These are phyloP conservation scores for Pseudoneurospora amorphoporcata DNA, from an alignment of 495 filamentous ascomycete species.

Conservation along the genomic window DNA sequence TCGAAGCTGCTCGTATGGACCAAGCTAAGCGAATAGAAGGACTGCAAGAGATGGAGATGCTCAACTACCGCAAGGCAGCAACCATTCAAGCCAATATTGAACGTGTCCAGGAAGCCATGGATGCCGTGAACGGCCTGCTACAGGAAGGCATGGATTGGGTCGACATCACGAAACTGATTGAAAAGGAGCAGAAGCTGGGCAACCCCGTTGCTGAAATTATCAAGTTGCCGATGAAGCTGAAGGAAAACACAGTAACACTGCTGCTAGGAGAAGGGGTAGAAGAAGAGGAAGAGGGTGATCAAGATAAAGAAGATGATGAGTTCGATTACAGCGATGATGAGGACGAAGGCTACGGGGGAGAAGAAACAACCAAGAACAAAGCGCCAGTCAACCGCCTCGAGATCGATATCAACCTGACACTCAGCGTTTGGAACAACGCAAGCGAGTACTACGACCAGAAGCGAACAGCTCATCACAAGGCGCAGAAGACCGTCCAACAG, in stretches of 20 bases:
- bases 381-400: constrained; percentile 41
- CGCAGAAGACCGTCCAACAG: constrained; percentile 73
- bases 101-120: constrained; percentile 82
- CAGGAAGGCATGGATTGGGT: constrained; percentile 96
- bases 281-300: constrained; percentile 45
- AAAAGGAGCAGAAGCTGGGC: constrained; percentile 65
- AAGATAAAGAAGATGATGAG: constrained; percentile 55
- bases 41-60: constrained; percentile 62
- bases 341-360: constrained; percentile 48
- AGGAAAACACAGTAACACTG: constrained; percentile 81
- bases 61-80: constrained; percentile 80
- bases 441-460: constrained; percentile 86
- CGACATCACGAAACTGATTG: constrained; percentile 76
- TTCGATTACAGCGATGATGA: constrained; percentile 55
- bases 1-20: constrained; percentile 70
- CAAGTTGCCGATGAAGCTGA: constrained; percentile 75
- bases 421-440: constrained; percentile 81
- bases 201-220: constrained; percentile 86
- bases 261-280: constrained; percentile 60
- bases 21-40: constrained; percentile 77
- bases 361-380: constrained; percentile 30
- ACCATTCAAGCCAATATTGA: constrained; percentile 85
- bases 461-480: constrained; percentile 70
- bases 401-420: constrained; percentile 75
- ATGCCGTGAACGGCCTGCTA: constrained; percentile 79